Percentiles rank a stretch among this genome's conserved stretches.
Conservation (phyloP, 2,329 filamentous ascomycete species). For the Trichoderma sp. region DNA sequence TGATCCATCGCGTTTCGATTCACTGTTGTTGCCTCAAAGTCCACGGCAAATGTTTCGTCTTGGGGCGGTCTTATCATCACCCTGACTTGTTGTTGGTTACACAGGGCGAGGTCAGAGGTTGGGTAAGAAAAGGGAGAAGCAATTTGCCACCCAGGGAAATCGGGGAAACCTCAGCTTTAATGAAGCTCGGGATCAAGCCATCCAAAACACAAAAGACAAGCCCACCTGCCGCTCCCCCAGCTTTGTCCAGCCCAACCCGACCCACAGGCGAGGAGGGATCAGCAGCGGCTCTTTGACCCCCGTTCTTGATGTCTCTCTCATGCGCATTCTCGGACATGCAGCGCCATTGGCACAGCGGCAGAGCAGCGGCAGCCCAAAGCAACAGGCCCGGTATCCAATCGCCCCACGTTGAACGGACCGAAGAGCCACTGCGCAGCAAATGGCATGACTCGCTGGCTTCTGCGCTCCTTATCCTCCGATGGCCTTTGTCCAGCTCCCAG, state of each 20-base stretch:
- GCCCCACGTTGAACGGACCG: slow-evolving; percentile 17
- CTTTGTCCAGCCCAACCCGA: slow-evolving; percentile 10
- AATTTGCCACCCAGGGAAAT: slow-evolving; percentile 5
- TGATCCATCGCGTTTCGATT: neutral
- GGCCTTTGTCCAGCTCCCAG: neutral
- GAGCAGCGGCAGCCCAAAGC: neutral
- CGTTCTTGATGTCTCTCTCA: slow-evolving; percentile 12
- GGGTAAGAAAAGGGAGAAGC: neutral
- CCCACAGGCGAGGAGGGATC: slow-evolving; percentile 11
- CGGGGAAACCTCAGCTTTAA: slow-evolving; percentile 12
- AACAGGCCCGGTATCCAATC: neutral
- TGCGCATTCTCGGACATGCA: slow-evolving; percentile 1
- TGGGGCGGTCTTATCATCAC: neutral
- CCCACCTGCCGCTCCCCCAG: slow-evolving; percentile 1
- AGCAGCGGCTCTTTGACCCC: slow-evolving; percentile 15
- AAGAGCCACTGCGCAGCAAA: neutral
- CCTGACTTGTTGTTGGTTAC: neutral
- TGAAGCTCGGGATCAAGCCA: slow-evolving; percentile 15
- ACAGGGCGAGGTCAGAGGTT: neutral
- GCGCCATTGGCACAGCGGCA: neutral
- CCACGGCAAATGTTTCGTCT: neutral
- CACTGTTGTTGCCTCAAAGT: slow-evolving; percentile 1
- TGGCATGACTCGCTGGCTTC: slow-evolving; percentile 6
- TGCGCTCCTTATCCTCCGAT: neutral
- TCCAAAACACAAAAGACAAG: slow-evolving; percentile 13